Base-by-base conservation (phyloP, 2,329 filamentous ascomycete species). In the Phyllosticta capitalensis region DNA sequence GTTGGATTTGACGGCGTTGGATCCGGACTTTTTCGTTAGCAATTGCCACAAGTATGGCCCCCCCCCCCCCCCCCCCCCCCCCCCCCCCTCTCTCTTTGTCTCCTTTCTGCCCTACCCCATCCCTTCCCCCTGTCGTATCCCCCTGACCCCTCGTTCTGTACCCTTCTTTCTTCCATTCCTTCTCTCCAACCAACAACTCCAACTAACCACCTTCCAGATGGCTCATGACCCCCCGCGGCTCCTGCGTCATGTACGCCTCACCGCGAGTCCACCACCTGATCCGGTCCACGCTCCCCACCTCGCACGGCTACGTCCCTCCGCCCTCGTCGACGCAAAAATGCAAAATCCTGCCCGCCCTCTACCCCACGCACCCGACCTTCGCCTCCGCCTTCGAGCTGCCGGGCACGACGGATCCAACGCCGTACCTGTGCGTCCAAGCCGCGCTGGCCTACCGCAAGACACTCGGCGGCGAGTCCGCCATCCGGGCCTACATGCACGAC, bases 21-120 rank as follows among this genome's bases (percentile, higher is more conserved):
- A 91, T 63, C 86, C 90, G 0, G 92, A 96, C 72, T 96, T 95
- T 75, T 89, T 95, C 68, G 81, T 92, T 14, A 87, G 81, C 59
- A 96, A 96, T 71, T 89, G 85, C 66, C 89, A 95, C 76, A 95
- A 95, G 71, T 76, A 63, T 58, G 64, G 60, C 1, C 19, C 28
- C n/a, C 19, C 19, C 55, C 24, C 30, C 24, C 54, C 9, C n/a
- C 45, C 6, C 7, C 12, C 20, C 9, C 49, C 24, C 12, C 28
- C 12, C 17, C 21, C 30, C 48, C 17, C 10, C 12, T n/a, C 14
- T 20, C 56, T 14, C 28, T 6, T 6, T 20, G 6, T 21, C 5
- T 19, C 38, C 54, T 17, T 17, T 28, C n/a, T n/a, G n/a, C 30
- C 12, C 30, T 2, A 17, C 30, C 30, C 30, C 30, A 14, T 17